phyloP scores from a whole-genome alignment of 164 flowering plant genomes.

The Amborella trichopoda region DNA sequence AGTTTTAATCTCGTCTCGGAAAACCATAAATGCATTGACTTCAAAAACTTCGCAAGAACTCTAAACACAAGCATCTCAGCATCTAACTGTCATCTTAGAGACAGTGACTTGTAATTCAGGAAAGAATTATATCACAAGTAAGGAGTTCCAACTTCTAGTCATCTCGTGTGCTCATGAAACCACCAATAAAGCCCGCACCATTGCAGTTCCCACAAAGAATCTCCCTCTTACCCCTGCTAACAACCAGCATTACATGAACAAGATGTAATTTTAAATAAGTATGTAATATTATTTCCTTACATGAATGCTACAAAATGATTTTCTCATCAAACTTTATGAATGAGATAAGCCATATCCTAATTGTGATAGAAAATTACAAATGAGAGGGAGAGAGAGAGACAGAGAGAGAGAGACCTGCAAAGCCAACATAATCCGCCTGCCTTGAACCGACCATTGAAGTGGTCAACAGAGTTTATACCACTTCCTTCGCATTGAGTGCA shows the following conservation, averaged over 20 bases:
- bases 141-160: slow-evolving; percentile 20
- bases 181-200: slow-evolving; percentile 92
- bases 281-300: no score
- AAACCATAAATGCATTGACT: no score
- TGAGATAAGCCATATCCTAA: no score
- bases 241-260: background rate
- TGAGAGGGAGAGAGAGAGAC: background rate
- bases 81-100: no score
- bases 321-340: no score
- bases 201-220: slow-evolving; percentile 79
- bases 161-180: slow-evolving; percentile 76
- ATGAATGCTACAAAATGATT: no score
- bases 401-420: slow-evolving; percentile 50
- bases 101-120: no score
- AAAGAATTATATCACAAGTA: no score
- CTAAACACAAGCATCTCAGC: no score
- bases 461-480: slow-evolving; percentile 77
- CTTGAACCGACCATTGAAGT: slow-evolving; percentile 83
- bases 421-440: slow-evolving; percentile 93
- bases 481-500: slow-evolving; percentile 75
- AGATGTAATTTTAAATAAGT: background rate
- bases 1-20: no score
- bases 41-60: no score
- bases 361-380: background rate
- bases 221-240: slow-evolving; percentile 73